These are phyloP conservation scores for Pseudogymnoascus sp. DNA, from an alignment of 2,329 filamentous ascomycete genomes.

Conservation along the genomic window DNA sequence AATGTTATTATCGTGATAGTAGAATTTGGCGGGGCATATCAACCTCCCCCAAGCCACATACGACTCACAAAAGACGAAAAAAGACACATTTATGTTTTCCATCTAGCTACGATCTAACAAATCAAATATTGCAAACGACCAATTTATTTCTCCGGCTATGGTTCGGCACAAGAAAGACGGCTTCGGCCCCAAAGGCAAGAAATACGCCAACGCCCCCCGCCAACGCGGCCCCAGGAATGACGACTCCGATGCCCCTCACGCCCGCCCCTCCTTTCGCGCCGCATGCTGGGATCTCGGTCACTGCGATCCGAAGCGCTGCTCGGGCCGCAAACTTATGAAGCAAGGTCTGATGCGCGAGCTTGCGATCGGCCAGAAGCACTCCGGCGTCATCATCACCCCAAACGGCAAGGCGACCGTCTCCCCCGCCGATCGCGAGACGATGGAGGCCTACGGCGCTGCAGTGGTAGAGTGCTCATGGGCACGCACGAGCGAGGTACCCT, in stretches of 20 bases:
- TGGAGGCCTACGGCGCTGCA: slow-evolving; percentile 85
- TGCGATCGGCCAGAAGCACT: slow-evolving; percentile 83
- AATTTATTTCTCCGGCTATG: slow-evolving; percentile 45
- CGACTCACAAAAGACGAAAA: not conserved
- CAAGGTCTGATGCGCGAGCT: slow-evolving; percentile 90
- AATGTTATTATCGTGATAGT: slow-evolving; percentile 1
- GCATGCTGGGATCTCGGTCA: slow-evolving; percentile 98
- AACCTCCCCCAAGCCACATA: not conserved
- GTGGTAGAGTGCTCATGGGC: slow-evolving; percentile 99
- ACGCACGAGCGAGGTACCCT: slow-evolving; percentile 82
- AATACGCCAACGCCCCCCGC: slow-evolving; percentile 53
- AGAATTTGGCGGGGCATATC: slow-evolving; percentile 7
- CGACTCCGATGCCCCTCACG: slow-evolving; percentile 30
- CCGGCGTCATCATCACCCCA: slow-evolving; percentile 87
- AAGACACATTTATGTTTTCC: not conserved
- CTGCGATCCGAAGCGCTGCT: slow-evolving; percentile 95
- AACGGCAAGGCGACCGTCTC: slow-evolving; percentile 84
- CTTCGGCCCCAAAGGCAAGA: slow-evolving; percentile 60
- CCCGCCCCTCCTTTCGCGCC: slow-evolving; percentile 67
- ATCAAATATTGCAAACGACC: not conserved
- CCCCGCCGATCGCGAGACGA: slow-evolving; percentile 70
- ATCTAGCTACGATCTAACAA: not conserved
- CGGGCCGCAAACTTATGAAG: slow-evolving; percentile 88
- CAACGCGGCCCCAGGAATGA: slow-evolving; percentile 44
- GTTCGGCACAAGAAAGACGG: slow-evolving; percentile 94